These are phyloP conservation scores for Neurospora sp. DNA, from an alignment of 2,329 filamentous ascomycete genomes.

Conservation along the genomic window DNA sequence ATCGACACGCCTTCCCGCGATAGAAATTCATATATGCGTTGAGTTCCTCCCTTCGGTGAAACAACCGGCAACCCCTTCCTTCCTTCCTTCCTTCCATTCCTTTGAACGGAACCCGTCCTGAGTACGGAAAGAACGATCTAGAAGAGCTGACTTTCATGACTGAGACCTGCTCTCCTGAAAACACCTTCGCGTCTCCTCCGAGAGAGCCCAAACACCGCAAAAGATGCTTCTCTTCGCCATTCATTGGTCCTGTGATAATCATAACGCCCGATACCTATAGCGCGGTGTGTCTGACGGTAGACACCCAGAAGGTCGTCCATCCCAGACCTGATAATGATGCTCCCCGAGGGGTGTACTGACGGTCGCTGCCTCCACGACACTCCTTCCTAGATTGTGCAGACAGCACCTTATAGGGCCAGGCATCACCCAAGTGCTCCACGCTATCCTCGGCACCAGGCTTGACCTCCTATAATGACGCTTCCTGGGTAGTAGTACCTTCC, in stretches of 20 bases:
- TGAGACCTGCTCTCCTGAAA: not conserved
- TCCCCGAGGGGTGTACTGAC: not conserved
- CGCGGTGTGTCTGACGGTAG: not conserved
- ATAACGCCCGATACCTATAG: not conserved
- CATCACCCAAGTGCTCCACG: not conserved
- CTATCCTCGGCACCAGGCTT: not conserved
- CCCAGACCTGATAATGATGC: not conserved
- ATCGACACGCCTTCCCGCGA: not conserved
- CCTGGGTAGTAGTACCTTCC: not conserved
- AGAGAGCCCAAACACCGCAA: not conserved
- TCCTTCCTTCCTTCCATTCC: not conserved
- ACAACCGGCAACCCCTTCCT: not conserved
- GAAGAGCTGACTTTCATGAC: not conserved
- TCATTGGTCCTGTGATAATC: not conserved
- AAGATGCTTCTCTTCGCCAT: not conserved
- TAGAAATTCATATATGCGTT: not conserved
- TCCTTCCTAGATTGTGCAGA: not conserved
- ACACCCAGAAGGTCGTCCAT: not conserved
- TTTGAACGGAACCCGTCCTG: too few species aligned
- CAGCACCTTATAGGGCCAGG: not conserved
- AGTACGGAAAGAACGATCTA: not conserved
- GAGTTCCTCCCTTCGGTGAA: not conserved
- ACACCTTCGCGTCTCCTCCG: not conserved
- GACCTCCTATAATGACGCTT: not conserved
- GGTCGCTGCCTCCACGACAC: not conserved